These are phyloP conservation scores for Fusarium continuum DNA, from an alignment of 2,329 filamentous ascomycete species.

Conservation along the genomic window DNA sequence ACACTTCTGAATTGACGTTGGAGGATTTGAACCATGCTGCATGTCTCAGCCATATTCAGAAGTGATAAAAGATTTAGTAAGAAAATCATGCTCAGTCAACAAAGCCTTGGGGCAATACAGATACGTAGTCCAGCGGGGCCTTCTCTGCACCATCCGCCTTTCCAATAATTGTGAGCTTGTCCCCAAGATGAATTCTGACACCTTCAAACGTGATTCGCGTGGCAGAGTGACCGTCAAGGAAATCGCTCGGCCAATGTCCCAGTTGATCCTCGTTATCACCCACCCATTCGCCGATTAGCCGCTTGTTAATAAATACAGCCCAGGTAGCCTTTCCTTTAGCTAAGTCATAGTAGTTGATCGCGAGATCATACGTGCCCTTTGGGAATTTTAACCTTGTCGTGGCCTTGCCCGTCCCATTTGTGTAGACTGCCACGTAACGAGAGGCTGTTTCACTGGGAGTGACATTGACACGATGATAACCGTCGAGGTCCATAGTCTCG, in stretches of 20 bases:
- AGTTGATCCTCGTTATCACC: conserved; percentile 68
- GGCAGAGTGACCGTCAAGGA: conserved; percentile 72
- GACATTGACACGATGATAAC: conserved; percentile 64
- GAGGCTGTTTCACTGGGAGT: conserved; percentile 69
- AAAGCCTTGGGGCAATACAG: conserved; percentile 60
- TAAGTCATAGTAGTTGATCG: conserved; percentile 73
- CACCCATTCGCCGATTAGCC: conserved; percentile 64
- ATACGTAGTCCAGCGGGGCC: conserved; percentile 74
- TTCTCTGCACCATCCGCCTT: conserved; percentile 67
- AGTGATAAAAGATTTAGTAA: no score
- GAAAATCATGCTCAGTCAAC: background rate
- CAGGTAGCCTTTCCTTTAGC: conserved; percentile 66
- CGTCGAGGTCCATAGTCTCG: conserved; percentile 68
- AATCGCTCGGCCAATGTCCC: conserved; percentile 65
- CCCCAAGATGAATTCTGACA: conserved; percentile 60
- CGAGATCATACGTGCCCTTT: conserved; percentile 66
- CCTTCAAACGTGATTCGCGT: conserved; percentile 67
- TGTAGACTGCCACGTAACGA: conserved; percentile 14
- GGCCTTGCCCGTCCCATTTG: conserved; percentile 13
- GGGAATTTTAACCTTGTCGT: conserved; percentile 7
- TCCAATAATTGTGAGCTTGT: conserved; percentile 64
- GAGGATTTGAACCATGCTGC: background rate
- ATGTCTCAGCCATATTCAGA: background rate
- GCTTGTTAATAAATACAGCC: conserved; percentile 62
- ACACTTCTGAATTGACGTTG: background rate